Conservation (phyloP, 805 yeast genomes). For the Lipomyces lipofer region DNA sequence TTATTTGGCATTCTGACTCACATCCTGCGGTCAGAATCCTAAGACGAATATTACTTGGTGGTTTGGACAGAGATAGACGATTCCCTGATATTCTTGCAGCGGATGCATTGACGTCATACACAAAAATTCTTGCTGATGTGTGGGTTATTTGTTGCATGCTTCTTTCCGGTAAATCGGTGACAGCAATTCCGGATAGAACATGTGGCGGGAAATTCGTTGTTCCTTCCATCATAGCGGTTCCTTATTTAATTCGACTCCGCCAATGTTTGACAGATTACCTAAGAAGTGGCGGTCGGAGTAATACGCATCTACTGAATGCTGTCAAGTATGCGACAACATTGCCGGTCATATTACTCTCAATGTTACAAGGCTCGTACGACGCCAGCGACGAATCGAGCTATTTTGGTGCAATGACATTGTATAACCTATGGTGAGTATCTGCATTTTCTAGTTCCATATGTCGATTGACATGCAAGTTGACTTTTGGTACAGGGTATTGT, state of each 20-base stretch:
- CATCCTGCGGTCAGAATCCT: no score
- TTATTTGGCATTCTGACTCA: constrained; percentile 2
- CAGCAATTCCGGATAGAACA: constrained; percentile 38
- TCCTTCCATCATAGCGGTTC: constrained; percentile 48
- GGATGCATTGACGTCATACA: constrained; percentile 81
- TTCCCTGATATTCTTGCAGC: constrained; percentile 80
- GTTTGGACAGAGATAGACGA: constrained; percentile 56
- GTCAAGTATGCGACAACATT: constrained; percentile 69
- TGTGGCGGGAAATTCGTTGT: constrained; percentile 43
- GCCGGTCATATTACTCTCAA: constrained; percentile 49
- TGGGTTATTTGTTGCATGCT: constrained; percentile 54
- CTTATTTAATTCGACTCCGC: constrained; percentile 70
- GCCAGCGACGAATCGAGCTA: constrained; percentile 16
- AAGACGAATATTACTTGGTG: constrained; percentile 57
- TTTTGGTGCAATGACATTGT: constrained; percentile 8
- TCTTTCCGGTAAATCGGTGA: constrained; percentile 41
- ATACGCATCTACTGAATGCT: constrained; percentile 65
- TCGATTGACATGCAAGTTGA: constrained; percentile 33
- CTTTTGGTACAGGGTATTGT: constrained; percentile 33
- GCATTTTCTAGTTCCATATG: background rate
- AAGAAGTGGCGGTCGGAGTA: constrained; percentile 47
- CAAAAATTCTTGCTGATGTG: constrained; percentile 73
- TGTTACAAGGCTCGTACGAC: constrained; percentile 32
- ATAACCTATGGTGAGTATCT: constrained; percentile 17
- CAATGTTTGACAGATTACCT: constrained; percentile 78